phyloP scores from a whole-genome alignment of 352 stramenopile species.

The Globisporangium lucens region DNA sequence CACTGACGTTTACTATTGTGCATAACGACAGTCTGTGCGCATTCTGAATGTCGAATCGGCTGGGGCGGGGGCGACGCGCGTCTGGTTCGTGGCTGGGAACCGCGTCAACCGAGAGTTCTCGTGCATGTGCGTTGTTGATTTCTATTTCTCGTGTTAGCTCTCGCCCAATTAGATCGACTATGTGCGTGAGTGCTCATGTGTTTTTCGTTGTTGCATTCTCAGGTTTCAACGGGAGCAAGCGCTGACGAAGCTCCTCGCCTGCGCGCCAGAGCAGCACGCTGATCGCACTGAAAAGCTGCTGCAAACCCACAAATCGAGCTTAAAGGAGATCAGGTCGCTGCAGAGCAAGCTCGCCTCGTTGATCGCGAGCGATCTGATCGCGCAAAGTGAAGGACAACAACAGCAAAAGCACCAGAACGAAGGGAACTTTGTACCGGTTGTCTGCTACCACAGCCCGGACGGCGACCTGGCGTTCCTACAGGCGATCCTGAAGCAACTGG shows the following conservation, averaged over 20 bases:
- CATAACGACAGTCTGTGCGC: constrained; percentile 44
- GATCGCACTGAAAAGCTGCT: not conserved
- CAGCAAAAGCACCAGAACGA: not conserved
- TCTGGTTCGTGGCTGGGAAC: constrained; percentile 83
- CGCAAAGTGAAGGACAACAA: not conserved
- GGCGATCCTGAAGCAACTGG: constrained; percentile 7
- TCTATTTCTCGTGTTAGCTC: too few relatives aligned
- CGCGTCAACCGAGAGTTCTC: constrained; percentile 77
- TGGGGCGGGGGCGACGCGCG: constrained; percentile 44
- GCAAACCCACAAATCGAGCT: not conserved
- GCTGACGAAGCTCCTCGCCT: constrained; percentile 1
- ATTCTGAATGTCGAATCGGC: constrained; percentile 67
- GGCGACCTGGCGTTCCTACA: not conserved
- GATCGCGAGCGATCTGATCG: not conserved
- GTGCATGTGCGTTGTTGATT: constrained; percentile 37
- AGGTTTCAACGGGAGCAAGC: not conserved
- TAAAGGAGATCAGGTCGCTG: constrained; percentile 6
- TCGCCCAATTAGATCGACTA: too few relatives aligned
- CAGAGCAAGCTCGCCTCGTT: not conserved
- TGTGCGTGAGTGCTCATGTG: not conserved
- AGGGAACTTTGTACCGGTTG: not conserved
- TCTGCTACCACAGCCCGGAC: not conserved
- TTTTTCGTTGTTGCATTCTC: not conserved
- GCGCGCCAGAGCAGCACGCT: not conserved
- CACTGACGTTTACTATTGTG: not conserved